Evolutionary conservation across 176 grass and related monocot genomes (phyloP).

Genomic region (Aegilops umbellulata): DNA sequence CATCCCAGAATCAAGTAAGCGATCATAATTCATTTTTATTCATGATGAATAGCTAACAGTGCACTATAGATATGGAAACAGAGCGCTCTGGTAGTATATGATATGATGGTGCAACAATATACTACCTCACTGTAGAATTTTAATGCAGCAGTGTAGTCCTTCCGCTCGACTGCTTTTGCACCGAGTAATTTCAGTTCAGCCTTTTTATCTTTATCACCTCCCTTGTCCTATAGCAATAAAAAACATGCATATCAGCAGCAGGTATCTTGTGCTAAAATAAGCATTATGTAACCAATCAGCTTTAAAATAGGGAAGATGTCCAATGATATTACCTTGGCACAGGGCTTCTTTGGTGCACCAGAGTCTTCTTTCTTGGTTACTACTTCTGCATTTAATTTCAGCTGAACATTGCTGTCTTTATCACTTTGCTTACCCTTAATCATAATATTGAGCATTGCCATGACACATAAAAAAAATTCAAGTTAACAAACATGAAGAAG

Average conservation of each 20-base stretch:
- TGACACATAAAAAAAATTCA: background rate
- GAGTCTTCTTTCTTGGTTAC: background rate
- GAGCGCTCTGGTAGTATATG: background rate
- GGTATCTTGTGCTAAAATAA: background rate
- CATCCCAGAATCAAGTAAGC: background rate
- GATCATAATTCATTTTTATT: background rate
- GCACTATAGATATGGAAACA: background rate
- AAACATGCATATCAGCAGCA: background rate
- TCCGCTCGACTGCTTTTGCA: constrained; percentile 21
- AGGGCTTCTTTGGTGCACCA: background rate
- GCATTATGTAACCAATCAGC: background rate
- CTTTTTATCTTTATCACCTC: constrained; percentile 3
- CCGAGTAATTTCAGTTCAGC: constrained; percentile 31
- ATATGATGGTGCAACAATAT: background rate
- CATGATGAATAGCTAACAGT: background rate
- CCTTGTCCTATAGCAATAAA: constrained; percentile 3
- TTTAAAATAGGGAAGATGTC: background rate
- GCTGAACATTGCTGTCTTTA: constrained; percentile 1
- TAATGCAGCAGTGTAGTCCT: constrained; percentile 20
- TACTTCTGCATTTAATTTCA: background rate
- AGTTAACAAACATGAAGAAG: background rate
- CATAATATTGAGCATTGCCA: background rate
- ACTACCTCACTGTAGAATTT: constrained; percentile 40
- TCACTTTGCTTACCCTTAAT: constrained; percentile 13
- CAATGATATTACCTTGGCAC: background rate